These are phyloP conservation scores for Symmetrospora coprosmae DNA, from an alignment of 768 basidiomycete genomes.

Conservation along the genomic window DNA sequence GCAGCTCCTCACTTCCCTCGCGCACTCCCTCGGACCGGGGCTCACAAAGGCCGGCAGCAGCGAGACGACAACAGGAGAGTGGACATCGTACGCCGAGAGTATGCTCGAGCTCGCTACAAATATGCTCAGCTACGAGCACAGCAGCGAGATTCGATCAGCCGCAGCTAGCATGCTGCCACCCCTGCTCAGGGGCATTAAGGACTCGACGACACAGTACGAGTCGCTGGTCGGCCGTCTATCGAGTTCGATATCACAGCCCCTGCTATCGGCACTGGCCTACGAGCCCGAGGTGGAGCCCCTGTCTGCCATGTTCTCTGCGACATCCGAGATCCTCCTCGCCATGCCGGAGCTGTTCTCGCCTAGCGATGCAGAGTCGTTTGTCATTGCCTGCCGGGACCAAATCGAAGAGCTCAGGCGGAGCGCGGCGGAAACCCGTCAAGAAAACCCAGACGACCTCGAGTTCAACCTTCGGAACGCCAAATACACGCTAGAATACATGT, in stretches of 20 bases:
- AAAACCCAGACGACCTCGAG: background rate
- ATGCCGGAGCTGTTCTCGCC: constrained; percentile 1
- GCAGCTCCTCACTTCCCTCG: constrained; percentile 4
- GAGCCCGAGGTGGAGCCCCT: constrained; percentile 8
- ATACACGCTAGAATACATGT: constrained; percentile 9
- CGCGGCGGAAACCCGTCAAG: too few species aligned
- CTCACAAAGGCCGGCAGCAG: background rate
- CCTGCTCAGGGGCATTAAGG: background rate
- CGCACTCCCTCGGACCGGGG: constrained; percentile 2
- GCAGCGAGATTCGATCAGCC: background rate
- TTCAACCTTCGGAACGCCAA: background rate
- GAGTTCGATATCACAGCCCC: too few species aligned
- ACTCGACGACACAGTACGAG: background rate
- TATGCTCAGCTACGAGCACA: background rate
- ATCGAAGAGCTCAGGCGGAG: constrained; percentile 1
- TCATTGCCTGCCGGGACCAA: constrained; percentile 2
- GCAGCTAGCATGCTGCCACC: background rate
- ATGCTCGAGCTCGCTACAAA: constrained; percentile 6
- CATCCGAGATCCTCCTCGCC: constrained; percentile 8
- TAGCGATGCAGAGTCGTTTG: constrained; percentile 3
- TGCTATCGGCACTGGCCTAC: background rate
- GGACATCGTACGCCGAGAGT: constrained; percentile 14
- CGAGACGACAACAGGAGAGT: constrained; percentile 10
- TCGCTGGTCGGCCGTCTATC: too few species aligned
- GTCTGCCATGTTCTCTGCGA: constrained; percentile 1